These are phyloP conservation scores for Theileria annulata DNA, from an alignment of 169 alveolate species.

Conservation along the genomic window DNA sequence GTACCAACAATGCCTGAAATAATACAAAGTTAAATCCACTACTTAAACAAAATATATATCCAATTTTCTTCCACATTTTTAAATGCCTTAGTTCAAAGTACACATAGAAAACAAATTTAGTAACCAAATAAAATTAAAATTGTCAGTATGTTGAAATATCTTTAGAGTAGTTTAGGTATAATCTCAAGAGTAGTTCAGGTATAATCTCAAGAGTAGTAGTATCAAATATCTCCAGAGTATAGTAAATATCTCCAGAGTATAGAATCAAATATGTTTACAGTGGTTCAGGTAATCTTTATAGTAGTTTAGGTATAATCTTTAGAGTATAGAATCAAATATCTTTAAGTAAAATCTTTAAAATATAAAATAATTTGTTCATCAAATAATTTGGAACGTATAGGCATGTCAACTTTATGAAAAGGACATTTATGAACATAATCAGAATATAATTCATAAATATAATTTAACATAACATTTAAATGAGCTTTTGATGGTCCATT, in stretches of 20 bases:
- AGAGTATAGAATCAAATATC: no score
- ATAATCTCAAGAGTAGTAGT: no score
- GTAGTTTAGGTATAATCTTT: no score
- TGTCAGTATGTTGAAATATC: no score
- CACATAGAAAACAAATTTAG: not conserved
- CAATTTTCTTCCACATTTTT: constrained; percentile 46
- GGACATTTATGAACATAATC: constrained; percentile 93
- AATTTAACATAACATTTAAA: constrained; percentile 69
- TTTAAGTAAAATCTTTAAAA: constrained; percentile 27
- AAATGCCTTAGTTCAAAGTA: constrained; percentile 27
- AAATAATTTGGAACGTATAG: constrained; percentile 77
- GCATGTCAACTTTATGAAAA: constrained; percentile 90
- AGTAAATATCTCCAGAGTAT: no score
- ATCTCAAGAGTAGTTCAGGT: no score
- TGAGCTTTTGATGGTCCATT: constrained; percentile 70
- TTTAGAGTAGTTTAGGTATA: no score
- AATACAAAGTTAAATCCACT: constrained; percentile 61
- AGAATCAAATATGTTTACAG: no score
- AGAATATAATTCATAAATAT: constrained; percentile 87
- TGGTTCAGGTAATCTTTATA: no score
- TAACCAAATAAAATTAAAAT: no score
- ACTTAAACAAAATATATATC: constrained; percentile 51
- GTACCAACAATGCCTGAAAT: constrained; percentile 48
- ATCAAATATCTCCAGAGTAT: no score
- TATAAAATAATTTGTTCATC: constrained; percentile 54